Evolutionary conservation across 192 early-diverging fungal species (phyloP).

Genomic region (Backusella mclennaniae): DNA sequence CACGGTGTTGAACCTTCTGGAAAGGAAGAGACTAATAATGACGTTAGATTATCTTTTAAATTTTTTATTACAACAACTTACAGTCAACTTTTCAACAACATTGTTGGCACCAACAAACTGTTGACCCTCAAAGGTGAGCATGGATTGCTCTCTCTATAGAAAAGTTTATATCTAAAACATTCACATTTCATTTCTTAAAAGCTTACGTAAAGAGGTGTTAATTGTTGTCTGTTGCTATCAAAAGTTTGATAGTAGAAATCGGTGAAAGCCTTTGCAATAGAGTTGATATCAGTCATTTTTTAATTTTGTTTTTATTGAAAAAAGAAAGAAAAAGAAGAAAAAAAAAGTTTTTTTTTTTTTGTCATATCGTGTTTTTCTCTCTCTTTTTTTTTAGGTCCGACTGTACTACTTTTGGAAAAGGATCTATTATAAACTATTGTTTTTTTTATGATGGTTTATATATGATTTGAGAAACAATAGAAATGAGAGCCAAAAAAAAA

Average conservation of each 20-base stretch:
- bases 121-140: conserved; percentile 85
- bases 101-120: conserved; percentile 53
- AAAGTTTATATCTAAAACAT: no score
- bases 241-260: conserved; percentile 91
- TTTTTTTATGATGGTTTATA: neutral
- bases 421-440: neutral
- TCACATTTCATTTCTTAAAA: no score
- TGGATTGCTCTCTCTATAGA: conserved; percentile 69
- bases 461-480: neutral
- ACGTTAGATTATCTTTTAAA: neutral
- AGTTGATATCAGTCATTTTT: conserved; percentile 23
- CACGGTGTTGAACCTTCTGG: conserved; percentile 66
- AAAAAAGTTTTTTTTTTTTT: neutral
- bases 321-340: neutral
- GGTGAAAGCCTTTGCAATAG: conserved; percentile 71
- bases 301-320: neutral
- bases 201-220: conserved; percentile 82
- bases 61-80: conserved; percentile 32
- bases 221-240: conserved; percentile 63
- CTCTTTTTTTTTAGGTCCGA: neutral
- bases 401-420: neutral
- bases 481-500: no score
- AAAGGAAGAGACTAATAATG: conserved; percentile 70
- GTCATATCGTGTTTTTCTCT: neutral
- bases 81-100: conserved; percentile 80